Evolutionary conservation across 1,284 basidiomycete species (phyloP).

Genomic region (Ganoderma lingzhi): DNA sequence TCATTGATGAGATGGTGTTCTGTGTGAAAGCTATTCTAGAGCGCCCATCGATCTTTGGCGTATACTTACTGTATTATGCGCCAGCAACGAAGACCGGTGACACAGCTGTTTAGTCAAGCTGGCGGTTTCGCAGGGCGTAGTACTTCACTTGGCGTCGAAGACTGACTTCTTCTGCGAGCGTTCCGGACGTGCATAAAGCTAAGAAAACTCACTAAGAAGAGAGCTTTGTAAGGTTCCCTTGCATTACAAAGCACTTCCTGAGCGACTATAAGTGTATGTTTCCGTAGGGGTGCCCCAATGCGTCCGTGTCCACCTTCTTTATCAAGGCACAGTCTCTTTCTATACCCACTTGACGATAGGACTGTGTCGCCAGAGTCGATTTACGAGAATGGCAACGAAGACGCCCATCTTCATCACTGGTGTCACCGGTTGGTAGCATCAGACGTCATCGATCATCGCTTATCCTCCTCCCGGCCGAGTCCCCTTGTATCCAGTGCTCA

Average conservation of each 20-base stretch:
- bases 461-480: too few relatives aligned
- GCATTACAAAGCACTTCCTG: background rate
- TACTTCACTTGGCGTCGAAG: too few relatives aligned
- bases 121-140: too few relatives aligned
- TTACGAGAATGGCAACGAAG: constrained; percentile 12
- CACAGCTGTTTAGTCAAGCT: too few relatives aligned
- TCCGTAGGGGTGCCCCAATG: background rate
- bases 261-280: background rate
- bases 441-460: too few relatives aligned
- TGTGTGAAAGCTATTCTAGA: too few relatives aligned
- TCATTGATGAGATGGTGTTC: too few relatives aligned
- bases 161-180: too few relatives aligned
- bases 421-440: constrained; percentile 29
- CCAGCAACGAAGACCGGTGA: too few relatives aligned
- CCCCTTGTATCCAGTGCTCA: background rate
- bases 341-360: background rate
- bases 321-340: background rate
- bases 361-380: too few relatives aligned
- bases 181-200: background rate
- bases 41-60: too few relatives aligned
- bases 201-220: background rate
- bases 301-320: background rate
- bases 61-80: too few relatives aligned
- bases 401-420: constrained; percentile 33
- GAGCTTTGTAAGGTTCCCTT: background rate